Evolutionary conservation across 2,329 filamentous ascomycete species (phyloP), one percentile per base, ranked within the genome.

Genomic region (Sclerotinia minor): DNA sequence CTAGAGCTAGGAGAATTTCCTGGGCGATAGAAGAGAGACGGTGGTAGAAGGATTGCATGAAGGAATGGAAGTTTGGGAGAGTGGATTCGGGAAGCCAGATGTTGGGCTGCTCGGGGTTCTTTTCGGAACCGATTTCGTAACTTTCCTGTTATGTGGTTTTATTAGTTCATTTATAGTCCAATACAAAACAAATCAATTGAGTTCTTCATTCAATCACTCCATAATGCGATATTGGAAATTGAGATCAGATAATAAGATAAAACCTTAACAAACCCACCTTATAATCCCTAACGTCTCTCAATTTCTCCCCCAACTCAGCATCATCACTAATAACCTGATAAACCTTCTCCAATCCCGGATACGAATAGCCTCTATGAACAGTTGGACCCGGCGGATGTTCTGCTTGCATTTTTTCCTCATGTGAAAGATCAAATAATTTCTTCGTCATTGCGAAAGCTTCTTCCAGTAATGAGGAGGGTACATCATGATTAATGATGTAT

Each of bases 281-380:
- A 69, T 80, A 80, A 73, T 86, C 83, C n/a, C 77, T 77, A 3
- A 84, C 74, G 60, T 80, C 79, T 64, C 83, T 77, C 67, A 83
- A 72, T 68, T 80, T 78, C 24, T 78, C 75, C 11, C 78, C 77
- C 38, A 78, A 76, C 35, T 80, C 77, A n/a, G 81, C 77, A 44
- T 83, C 79, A 8, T 79, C 76, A 41, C 72, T 77, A 21, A 81
- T 79, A 8, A 79, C 79, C 71, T 82, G 81, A 15, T 81, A 82
- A 5, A 84, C 83, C 71, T 85, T 85, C 35, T 86, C 84, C 61
- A 83, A 71, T 0, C 83, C 83, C 0, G 83, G 82, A 79, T 82
- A 83, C 1, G 83, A 85, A 72, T 86, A 86, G n/a, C 84, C 84
- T 59, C 84, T 79, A 73, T 86, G 83, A 2, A 84, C 79, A 13